A percentile compares a stretch with the other conserved stretches of the same genome.
phyloP scores from a whole-genome alignment of 805 yeast genomes.

The Lipomyces starkeyi region DNA sequence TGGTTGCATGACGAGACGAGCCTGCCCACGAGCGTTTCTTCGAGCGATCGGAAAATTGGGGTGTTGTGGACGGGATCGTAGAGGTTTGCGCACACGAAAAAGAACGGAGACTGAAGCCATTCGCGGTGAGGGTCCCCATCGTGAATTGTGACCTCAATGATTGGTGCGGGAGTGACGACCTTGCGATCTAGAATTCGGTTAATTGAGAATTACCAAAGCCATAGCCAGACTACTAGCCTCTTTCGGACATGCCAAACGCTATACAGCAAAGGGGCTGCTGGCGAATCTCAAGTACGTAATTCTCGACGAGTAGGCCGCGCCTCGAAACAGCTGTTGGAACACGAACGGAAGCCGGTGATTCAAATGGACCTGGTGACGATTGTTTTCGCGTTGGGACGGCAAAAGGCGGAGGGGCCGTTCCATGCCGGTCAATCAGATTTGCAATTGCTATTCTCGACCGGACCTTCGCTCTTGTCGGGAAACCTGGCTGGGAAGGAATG shows the following conservation, averaged over 20 bases:
- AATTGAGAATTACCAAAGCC: neutral
- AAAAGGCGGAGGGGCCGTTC: neutral
- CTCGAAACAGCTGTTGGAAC: slow-evolving; percentile 21
- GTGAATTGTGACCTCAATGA: slow-evolving; percentile 31
- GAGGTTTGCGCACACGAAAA: slow-evolving; percentile 38
- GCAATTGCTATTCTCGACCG: slow-evolving; percentile 9
- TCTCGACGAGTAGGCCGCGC: slow-evolving; percentile 25
- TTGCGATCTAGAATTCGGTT: slow-evolving; percentile 26
- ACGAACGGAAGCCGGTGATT: slow-evolving; percentile 1
- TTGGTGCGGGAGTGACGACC: slow-evolving; percentile 39
- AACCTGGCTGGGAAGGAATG: neutral
- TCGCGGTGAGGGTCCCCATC: slow-evolving; percentile 32
- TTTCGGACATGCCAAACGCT: slow-evolving; percentile 28
- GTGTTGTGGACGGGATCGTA: slow-evolving; percentile 22
- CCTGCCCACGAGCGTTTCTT: slow-evolving; percentile 37
- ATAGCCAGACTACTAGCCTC: neutral
- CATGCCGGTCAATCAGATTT: slow-evolving; percentile 9
- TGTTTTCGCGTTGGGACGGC: neutral
- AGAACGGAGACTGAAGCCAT: slow-evolving; percentile 36
- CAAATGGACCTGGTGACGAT: neutral
- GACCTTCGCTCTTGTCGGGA: neutral
- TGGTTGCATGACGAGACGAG: slow-evolving; percentile 35
- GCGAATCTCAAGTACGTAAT: slow-evolving; percentile 30
- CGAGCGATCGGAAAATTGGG: slow-evolving; percentile 31
- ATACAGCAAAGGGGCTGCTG: slow-evolving; percentile 36